These are phyloP conservation scores for Kuraishia ogatae DNA, from an alignment of 805 yeast species.

Conservation along the genomic window DNA sequence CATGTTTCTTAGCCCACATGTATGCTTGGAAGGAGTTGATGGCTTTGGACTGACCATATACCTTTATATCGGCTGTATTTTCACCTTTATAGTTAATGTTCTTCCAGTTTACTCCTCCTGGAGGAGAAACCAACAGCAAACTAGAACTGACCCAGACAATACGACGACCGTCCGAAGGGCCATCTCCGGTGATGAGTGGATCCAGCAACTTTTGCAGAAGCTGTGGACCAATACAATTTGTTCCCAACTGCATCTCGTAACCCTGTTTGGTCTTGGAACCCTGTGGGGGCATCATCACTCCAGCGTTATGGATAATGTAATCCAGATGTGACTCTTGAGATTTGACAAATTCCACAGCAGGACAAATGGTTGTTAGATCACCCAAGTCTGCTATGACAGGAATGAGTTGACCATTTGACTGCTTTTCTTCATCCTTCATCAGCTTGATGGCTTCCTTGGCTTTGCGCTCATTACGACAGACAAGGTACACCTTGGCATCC, in stretches of 20 bases:
- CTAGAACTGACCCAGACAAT: slow-evolving; percentile 30
- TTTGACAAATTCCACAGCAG: slow-evolving; percentile 23
- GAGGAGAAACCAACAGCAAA: slow-evolving; percentile 17
- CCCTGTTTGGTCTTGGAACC: slow-evolving; percentile 32
- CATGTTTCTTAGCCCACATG: slow-evolving; percentile 18
- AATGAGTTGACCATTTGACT: slow-evolving; percentile 9
- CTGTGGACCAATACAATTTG: slow-evolving; percentile 37
- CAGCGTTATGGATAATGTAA: slow-evolving; percentile 34
- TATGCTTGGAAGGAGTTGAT: slow-evolving; percentile 24
- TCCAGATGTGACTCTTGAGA: slow-evolving; percentile 20
- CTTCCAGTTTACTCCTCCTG: slow-evolving; percentile 8
- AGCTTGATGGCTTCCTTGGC: slow-evolving; percentile 19
- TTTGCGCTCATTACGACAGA: slow-evolving; percentile 27
- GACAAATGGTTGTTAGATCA: slow-evolving; percentile 32
- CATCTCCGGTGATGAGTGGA: slow-evolving; percentile 26
- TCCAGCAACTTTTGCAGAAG: slow-evolving; percentile 29
- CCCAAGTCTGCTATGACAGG: slow-evolving; percentile 25
- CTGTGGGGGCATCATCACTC: slow-evolving; percentile 30
- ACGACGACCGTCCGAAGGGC: slow-evolving; percentile 30
- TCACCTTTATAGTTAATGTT: neutral
- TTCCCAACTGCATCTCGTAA: slow-evolving; percentile 35
- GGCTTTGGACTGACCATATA: slow-evolving; percentile 28
- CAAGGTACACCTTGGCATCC: slow-evolving; percentile 26
- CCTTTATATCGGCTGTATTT: neutral
- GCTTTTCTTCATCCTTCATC: slow-evolving; percentile 12